Percentiles rank a stretch among this genome's conserved stretches.
phyloP scores from a whole-genome alignment of 495 filamentous ascomycete genomes.

The Penicillium canariense region DNA sequence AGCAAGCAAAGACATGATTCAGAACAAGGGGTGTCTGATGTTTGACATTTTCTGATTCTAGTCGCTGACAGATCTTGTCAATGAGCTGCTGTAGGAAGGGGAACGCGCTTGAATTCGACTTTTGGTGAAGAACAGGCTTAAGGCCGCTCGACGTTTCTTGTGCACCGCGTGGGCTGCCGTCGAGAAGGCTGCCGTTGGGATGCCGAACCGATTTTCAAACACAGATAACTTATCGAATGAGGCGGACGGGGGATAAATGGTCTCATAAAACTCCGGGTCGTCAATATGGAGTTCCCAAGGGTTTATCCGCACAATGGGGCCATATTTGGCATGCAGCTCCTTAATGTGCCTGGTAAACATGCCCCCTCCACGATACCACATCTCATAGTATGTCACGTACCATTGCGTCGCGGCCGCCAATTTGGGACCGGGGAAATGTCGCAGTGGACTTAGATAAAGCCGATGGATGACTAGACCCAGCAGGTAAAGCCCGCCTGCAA shows the following conservation, averaged over 20 bases:
- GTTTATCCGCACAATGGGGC: not conserved
- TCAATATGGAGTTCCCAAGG: not conserved
- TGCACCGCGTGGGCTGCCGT: constrained; percentile 33
- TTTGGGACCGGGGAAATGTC: constrained; percentile 31
- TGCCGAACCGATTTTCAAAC: not conserved
- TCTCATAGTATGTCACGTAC: constrained; percentile 34
- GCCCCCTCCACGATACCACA: constrained; percentile 13
- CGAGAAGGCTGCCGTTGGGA: not conserved
- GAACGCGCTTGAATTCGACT: constrained; percentile 11
- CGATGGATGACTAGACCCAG: constrained; percentile 17
- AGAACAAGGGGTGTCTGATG: not conserved
- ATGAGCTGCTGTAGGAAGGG: constrained; percentile 7
- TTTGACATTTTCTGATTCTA: not conserved
- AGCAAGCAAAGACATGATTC: not conserved
- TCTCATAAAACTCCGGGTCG: not conserved
- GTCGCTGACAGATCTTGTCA: not conserved
- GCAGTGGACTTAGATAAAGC: constrained; percentile 27
- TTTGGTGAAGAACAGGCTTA: constrained; percentile 33
- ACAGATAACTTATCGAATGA: not conserved
- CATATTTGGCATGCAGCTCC: not conserved
- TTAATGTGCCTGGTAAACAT: constrained; percentile 7
- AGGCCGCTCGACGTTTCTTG: constrained; percentile 27
- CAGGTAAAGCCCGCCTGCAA: not conserved
- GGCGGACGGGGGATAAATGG: not conserved
- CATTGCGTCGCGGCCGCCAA: constrained; percentile 31